Conservation (phyloP, 1,284 basidiomycete genomes). For the Papiliotrema nemorosa region DNA sequence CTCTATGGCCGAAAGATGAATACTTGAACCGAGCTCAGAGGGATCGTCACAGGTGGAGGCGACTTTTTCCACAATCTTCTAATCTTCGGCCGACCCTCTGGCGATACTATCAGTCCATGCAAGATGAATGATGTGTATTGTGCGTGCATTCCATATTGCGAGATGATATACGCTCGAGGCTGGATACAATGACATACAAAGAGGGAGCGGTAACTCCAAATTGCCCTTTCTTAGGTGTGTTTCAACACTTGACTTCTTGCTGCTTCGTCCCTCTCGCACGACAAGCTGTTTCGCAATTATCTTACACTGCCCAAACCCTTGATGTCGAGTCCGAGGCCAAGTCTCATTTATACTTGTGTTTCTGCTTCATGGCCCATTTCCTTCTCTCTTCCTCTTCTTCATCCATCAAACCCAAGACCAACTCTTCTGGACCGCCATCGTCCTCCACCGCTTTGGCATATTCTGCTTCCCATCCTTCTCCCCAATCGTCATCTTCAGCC, state of each 20-base stretch:
- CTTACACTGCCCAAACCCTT: no score
- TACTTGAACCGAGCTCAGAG: neutral
- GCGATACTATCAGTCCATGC: neutral
- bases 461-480: constrained; percentile 45
- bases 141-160: no score
- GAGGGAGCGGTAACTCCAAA: no score
- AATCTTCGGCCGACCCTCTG: neutral
- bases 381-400: constrained; percentile 47
- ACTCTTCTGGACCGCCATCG: constrained; percentile 45
- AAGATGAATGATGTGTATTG: neutral
- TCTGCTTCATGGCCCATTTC: constrained; percentile 24
- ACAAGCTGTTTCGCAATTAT: no score
- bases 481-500: constrained; percentile 43
- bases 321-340: no score
- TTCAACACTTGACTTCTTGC: no score
- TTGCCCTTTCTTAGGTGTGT: no score
- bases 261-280: no score
- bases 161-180: no score
- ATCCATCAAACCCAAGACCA: constrained; percentile 47
- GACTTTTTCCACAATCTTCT: neutral
- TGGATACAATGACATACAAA: no score
- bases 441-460: constrained; percentile 44
- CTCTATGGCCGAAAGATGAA: no score
- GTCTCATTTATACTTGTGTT: constrained; percentile 1
- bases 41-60: no score